These are phyloP conservation scores for Iberis pinnata DNA, from an alignment of 345 rosid genomes.

Conservation along the genomic window DNA sequence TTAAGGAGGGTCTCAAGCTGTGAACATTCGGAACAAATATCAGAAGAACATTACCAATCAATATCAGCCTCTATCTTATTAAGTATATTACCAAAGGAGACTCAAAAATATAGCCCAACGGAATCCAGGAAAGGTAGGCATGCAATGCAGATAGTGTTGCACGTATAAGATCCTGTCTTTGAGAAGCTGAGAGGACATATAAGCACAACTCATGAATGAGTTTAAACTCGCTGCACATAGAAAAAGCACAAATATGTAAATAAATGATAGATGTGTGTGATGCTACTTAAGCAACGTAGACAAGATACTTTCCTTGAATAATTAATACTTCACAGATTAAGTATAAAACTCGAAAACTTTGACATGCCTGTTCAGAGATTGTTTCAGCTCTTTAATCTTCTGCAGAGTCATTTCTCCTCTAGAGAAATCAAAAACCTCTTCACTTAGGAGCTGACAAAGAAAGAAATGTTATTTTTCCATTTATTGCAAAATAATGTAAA, in stretches of 20 bases:
- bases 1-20: conserved; percentile 92
- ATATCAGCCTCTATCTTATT: conserved; percentile 12
- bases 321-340: neutral
- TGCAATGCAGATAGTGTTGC: conserved; percentile 92
- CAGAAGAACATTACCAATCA: conserved; percentile 12
- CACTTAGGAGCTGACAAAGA: conserved; percentile 72
- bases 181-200: conserved; percentile 88
- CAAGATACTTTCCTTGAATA: neutral
- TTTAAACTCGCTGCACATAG: conserved; percentile 78
- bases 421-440: conserved; percentile 99
- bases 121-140: conserved; percentile 99
- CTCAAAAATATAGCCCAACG: conserved; percentile 93
- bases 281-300: neutral
- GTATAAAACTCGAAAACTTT: neutral
- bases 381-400: conserved; percentile 87
- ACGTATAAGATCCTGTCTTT: conserved; percentile 78
- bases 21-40: conserved; percentile 18
- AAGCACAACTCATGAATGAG: conserved; percentile 96
- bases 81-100: conserved; percentile 66
- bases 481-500: too few species aligned
- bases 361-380: conserved; percentile 75
- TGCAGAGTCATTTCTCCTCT: conserved; percentile 94
- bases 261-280: conserved; percentile 10
- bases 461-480: conserved; percentile 7
- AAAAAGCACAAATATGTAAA: conserved; percentile 21